phyloP scores from a whole-genome alignment of 2,329 filamentous ascomycete species.

The Byssothecium circinans region DNA sequence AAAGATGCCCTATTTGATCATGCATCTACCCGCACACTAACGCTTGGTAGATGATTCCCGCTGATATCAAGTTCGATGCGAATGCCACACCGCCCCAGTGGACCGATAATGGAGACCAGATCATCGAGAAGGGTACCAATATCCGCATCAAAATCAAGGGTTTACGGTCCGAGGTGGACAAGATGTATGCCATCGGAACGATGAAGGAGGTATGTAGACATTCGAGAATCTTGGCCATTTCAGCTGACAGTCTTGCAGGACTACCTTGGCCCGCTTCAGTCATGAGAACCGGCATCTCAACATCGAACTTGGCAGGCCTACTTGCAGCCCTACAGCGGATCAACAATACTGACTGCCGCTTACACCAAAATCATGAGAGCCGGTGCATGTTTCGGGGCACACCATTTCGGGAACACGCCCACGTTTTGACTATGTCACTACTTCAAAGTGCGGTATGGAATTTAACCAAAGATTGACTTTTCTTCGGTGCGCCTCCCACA shows the following conservation, averaged over 20 bases:
- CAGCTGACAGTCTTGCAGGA: slow-evolving; percentile 33
- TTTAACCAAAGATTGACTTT: background rate
- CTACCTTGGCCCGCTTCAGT: slow-evolving; percentile 42
- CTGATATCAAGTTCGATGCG: slow-evolving; percentile 89
- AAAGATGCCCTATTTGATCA: slow-evolving; percentile 24
- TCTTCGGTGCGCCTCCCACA: background rate
- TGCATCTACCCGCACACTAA: slow-evolving; percentile 39
- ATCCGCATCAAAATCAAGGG: slow-evolving; percentile 94
- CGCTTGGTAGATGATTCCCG: slow-evolving; percentile 73
- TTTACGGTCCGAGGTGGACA: slow-evolving; percentile 87
- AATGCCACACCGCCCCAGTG: slow-evolving; percentile 97
- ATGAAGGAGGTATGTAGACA: slow-evolving; percentile 70
- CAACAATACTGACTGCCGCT: background rate
- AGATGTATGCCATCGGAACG: slow-evolving; percentile 95
- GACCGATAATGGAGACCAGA: slow-evolving; percentile 90
- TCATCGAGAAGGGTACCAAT: slow-evolving; percentile 91
- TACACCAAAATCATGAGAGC: background rate
- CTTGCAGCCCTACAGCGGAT: background rate
- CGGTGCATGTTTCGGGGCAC: background rate
- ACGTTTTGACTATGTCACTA: background rate
- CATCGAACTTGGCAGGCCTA: background rate
- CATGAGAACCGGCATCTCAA: background rate
- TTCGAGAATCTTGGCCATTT: slow-evolving; percentile 5
- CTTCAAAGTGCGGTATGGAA: background rate
- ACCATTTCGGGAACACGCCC: background rate